Percentiles rank a stretch among this genome's conserved stretches.
phyloP scores from a whole-genome alignment of 805 yeast species.

The Brettanomyces custersianus region DNA sequence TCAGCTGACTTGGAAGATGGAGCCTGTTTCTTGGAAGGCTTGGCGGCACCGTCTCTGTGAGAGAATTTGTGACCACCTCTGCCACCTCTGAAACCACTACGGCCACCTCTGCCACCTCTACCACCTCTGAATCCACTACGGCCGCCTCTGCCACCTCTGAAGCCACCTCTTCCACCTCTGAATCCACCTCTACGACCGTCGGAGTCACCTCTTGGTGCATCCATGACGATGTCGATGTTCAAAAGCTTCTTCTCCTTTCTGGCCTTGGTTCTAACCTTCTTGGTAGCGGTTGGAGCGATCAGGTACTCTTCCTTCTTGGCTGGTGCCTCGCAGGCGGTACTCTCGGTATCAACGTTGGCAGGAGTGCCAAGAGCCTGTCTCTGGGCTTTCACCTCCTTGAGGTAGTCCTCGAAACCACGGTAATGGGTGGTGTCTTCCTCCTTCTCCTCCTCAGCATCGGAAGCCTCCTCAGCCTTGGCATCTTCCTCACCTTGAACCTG shows the following conservation, averaged over 20 bases:
- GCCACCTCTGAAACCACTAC: constrained; percentile 11
- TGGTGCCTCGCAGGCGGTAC: constrained; percentile 49
- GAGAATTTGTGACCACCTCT: neutral
- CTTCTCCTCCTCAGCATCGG: constrained; percentile 29
- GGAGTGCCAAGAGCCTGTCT: constrained; percentile 30
- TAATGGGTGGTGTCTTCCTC: constrained; percentile 37
- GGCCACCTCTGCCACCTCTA: constrained; percentile 21
- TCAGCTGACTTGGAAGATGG: constrained; percentile 19
- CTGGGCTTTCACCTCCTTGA: constrained; percentile 51
- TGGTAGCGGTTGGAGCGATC: constrained; percentile 51
- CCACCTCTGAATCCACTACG: constrained; percentile 5
- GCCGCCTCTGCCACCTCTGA: constrained; percentile 6
- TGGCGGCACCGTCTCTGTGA: constrained; percentile 19
- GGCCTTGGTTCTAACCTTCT: constrained; percentile 64
- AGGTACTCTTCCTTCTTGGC: constrained; percentile 57
- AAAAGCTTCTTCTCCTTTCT: constrained; percentile 74
- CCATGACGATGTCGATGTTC: constrained; percentile 66
- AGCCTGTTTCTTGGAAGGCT: neutral
- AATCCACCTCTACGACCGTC: constrained; percentile 11
- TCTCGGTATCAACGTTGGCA: constrained; percentile 22
- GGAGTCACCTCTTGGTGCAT: constrained; percentile 35
- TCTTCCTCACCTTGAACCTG: constrained; percentile 43
- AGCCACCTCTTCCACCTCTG: constrained; percentile 15
- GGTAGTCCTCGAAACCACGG: constrained; percentile 81
- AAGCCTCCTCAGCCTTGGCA: constrained; percentile 39